Conservation (phyloP, 495 filamentous ascomycete species). For the Neurospora africana region DNA sequence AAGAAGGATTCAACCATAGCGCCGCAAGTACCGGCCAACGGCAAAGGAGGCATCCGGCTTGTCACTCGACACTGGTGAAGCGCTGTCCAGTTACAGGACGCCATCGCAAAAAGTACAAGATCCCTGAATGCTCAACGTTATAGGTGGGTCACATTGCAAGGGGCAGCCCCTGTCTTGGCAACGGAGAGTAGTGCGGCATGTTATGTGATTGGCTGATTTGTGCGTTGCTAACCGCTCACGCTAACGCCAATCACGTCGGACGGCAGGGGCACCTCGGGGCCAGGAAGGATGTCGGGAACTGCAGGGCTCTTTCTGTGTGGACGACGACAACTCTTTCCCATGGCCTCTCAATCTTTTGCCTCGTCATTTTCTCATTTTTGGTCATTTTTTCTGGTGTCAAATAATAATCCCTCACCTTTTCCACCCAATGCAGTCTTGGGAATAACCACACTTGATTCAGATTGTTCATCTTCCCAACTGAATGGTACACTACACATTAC, state of each 20-base stretch:
- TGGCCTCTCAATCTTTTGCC: background rate
- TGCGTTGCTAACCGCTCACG: constrained; percentile 31
- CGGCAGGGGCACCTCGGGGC: constrained; percentile 5
- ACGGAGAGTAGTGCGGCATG: constrained; percentile 11
- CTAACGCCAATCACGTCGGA: constrained; percentile 31
- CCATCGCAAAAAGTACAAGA: constrained; percentile 9
- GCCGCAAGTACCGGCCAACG: background rate
- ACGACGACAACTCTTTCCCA: background rate
- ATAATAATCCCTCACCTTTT: background rate
- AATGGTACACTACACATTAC: background rate
- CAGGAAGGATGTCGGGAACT: background rate
- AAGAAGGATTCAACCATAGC: background rate
- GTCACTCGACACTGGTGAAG: constrained; percentile 22
- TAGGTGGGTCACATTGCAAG: background rate
- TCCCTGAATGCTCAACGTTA: constrained; percentile 2
- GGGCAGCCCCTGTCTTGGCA: constrained; percentile 8
- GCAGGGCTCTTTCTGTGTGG: background rate
- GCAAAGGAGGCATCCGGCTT: constrained; percentile 1
- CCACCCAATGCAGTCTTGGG: background rate
- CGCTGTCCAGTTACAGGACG: constrained; percentile 19
- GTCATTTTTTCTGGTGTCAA: background rate
- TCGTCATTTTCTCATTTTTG: background rate
- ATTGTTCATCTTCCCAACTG: background rate
- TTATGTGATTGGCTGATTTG: constrained; percentile 24
- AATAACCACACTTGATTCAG: background rate